Conservation (phyloP, 73 alveolate species). For the Tetrahymena elliotti region DNA sequence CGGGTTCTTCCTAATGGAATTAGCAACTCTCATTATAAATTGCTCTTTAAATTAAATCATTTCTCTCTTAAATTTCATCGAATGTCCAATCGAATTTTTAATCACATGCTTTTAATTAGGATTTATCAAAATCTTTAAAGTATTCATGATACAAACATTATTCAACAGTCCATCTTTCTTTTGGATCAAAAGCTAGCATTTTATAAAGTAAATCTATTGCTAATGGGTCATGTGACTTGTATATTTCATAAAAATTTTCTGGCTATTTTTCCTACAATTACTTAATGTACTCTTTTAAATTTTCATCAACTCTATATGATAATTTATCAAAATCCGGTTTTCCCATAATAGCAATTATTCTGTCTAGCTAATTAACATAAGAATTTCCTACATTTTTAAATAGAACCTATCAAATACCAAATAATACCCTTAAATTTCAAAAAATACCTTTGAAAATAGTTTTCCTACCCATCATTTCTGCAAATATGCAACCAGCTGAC, state of each 20-base stretch:
- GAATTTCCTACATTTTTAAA: constrained; percentile 20
- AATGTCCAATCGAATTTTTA: constrained; percentile 80
- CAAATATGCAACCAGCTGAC: constrained; percentile 78
- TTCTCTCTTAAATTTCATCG: constrained; percentile 72
- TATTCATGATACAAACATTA: constrained; percentile 50
- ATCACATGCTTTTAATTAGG: constrained; percentile 5
- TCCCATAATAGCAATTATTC: constrained; percentile 81
- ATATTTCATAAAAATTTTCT: constrained; percentile 69
- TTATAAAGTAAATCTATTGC: constrained; percentile 81
- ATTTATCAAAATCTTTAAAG: constrained; percentile 32
- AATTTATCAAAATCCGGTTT: constrained; percentile 77
- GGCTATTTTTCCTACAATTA: constrained; percentile 69
- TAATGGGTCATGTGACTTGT: constrained; percentile 79
- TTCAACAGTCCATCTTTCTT: constrained; percentile 46
- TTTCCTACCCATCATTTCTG: constrained; percentile 80
- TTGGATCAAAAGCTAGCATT: constrained; percentile 64
- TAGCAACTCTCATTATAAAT: constrained; percentile 54
- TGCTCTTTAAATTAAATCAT: constrained; percentile 56
- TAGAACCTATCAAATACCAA: neutral
- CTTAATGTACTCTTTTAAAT: constrained; percentile 65
- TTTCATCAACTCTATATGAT: constrained; percentile 74
- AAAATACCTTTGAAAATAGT: constrained; percentile 70
- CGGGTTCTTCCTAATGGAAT: constrained; percentile 3
- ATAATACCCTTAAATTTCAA: neutral
- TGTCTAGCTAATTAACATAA: constrained; percentile 66